A percentile compares a stretch with the other conserved stretches of the same genome.
These are phyloP conservation scores for Coemansia sp. DNA, from an alignment of 192 early-diverging fungal genomes.

Conservation along the genomic window DNA sequence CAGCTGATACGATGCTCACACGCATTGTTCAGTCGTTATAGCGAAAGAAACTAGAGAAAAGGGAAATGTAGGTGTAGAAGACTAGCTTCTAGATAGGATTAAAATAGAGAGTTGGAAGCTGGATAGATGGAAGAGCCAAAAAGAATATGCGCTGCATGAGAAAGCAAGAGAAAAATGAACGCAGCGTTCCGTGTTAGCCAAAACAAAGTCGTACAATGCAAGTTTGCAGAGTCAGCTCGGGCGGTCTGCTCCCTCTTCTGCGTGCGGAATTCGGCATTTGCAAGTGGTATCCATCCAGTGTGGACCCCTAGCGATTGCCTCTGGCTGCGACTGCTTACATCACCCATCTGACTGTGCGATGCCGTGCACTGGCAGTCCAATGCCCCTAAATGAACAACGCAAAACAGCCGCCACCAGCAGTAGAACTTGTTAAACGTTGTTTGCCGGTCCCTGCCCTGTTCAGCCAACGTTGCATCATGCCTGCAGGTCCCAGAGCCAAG, in stretches of 20 bases:
- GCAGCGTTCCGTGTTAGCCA: background rate
- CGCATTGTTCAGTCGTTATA: slow-evolving; percentile 32
- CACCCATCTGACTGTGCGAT: background rate
- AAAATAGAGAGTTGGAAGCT: background rate
- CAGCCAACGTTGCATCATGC: background rate
- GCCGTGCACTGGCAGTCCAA: background rate
- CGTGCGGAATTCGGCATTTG: background rate
- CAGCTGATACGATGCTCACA: slow-evolving; percentile 24
- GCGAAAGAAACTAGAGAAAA: background rate
- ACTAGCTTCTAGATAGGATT: slow-evolving; percentile 6
- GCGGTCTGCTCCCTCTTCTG: background rate
- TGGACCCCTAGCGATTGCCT: background rate
- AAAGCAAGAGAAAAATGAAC: background rate
- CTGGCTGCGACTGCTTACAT: background rate
- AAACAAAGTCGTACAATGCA: slow-evolving; percentile 1
- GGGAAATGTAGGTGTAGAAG: background rate
- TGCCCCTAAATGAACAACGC: background rate
- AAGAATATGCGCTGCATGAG: background rate
- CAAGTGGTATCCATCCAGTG: too few species aligned
- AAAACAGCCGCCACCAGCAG: background rate
- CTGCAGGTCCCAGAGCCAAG: too few species aligned
- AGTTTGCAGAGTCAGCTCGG: slow-evolving; percentile 3
- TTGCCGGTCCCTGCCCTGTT: background rate
- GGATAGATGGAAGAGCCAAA: slow-evolving; percentile 16
- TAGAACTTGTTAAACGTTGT: slow-evolving; percentile 1